A percentile compares a stretch with the other conserved stretches of the same genome.
These are phyloP conservation scores for Rubia peregrina DNA, from an alignment of 305 asterid genomes.

Conservation along the genomic window DNA sequence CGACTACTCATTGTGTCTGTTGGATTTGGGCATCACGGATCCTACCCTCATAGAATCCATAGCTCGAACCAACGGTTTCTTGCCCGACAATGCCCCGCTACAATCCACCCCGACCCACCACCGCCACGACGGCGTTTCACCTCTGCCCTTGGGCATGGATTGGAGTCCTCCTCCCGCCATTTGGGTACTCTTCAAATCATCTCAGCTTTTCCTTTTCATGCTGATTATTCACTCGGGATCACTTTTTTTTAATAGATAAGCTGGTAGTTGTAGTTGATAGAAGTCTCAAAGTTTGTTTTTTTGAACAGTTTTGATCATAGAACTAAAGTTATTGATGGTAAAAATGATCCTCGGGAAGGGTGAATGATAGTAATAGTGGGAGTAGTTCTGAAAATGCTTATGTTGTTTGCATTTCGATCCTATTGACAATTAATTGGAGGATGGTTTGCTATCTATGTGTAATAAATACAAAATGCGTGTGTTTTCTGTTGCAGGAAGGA, in stretches of 20 bases:
- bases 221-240: not conserved
- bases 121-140: conserved; percentile 73
- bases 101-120: conserved; percentile 38
- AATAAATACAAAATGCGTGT: not conserved
- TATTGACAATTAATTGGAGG: not conserved
- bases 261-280: not conserved
- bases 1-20: conserved; percentile 30
- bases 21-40: conserved; percentile 39
- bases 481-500: conserved; percentile 46
- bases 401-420: not conserved
- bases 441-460: conserved; percentile 5
- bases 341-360: not conserved
- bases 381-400: not conserved
- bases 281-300: not conserved
- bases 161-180: conserved; percentile 67
- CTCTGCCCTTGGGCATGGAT: conserved; percentile 84
- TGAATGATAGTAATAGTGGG: not conserved
- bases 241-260: too few relatives aligned
- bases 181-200: conserved; percentile 38
- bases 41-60: conserved; percentile 33
- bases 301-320: too few relatives aligned
- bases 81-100: not conserved
- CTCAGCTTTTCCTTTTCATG: not conserved
- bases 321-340: not conserved
- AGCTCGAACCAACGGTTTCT: conserved; percentile 17